A percentile compares a stretch with the other conserved stretches of the same genome.
These are phyloP conservation scores for sorghum (Sorghum bicolor) DNA, from an alignment of 176 grass and related monocot genomes.

Conservation along the genomic window DNA sequence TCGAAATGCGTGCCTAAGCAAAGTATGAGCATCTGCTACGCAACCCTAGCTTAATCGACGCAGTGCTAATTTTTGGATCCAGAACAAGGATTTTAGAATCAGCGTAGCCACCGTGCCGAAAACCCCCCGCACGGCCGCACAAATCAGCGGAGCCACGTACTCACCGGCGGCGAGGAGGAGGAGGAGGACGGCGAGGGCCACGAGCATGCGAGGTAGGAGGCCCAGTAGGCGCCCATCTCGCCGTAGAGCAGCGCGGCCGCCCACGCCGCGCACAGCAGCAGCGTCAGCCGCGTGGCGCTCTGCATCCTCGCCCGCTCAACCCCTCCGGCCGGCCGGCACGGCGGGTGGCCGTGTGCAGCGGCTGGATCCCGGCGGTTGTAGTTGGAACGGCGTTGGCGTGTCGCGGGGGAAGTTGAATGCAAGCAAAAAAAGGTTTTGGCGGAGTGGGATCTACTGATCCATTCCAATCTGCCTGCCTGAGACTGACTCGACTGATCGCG, in stretches of 20 bases:
- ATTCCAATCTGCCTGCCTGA: not conserved
- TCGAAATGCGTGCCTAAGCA: not conserved
- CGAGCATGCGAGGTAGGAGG: slow-evolving; percentile 71
- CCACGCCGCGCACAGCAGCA: slow-evolving; percentile 85
- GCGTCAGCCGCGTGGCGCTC: slow-evolving; percentile 68
- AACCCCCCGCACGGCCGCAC: not conserved
- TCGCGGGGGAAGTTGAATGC: not conserved
- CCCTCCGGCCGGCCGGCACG: not conserved
- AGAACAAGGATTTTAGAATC: not conserved
- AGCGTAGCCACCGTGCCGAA: not conserved
- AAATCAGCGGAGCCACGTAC: slow-evolving; percentile 13
- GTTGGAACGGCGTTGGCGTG: not conserved
- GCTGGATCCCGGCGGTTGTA: not conserved
- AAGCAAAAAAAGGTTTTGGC: slow-evolving; percentile 12
- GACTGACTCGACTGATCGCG: not conserved
- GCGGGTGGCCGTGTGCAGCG: not conserved
- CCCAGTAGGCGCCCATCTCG: slow-evolving; percentile 84
- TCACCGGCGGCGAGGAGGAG: slow-evolving; percentile 33
- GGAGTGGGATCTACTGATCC: slow-evolving; percentile 17
- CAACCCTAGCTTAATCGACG: not conserved
- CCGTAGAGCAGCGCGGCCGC: slow-evolving; percentile 74
- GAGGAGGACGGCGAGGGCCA: slow-evolving; percentile 46
- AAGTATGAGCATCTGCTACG: not conserved
- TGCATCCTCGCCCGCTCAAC: slow-evolving; percentile 32
- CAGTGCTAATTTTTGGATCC: not conserved